Evolutionary conservation across 768 basidiomycete genomes (phyloP).

Genomic region (Boletellus emodensis): DNA sequence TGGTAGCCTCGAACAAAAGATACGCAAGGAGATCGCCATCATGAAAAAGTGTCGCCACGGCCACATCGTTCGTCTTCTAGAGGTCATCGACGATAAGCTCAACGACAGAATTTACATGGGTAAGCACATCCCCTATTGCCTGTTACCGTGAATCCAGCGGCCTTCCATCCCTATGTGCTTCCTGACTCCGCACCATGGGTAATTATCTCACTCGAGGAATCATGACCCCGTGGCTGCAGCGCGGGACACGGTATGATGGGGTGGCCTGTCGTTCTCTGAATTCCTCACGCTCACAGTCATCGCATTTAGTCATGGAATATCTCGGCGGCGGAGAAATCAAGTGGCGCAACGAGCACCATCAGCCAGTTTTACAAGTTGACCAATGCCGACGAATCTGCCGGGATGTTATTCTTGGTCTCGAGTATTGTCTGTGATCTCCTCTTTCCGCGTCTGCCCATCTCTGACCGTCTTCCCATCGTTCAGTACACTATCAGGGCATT

Average conservation of each 20-base stretch:
- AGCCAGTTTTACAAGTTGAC: constrained; percentile 76
- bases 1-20: constrained; percentile 74
- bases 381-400: constrained; percentile 87
- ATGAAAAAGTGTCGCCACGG: constrained; percentile 96
- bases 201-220: constrained; percentile 30
- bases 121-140: constrained; percentile 40
- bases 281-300: constrained; percentile 19
- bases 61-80: constrained; percentile 83
- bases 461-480: constrained; percentile 2
- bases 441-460: constrained; percentile 1
- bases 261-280: constrained; percentile 7
- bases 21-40: constrained; percentile 92
- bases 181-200: constrained; percentile 24
- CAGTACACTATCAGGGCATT: constrained; percentile 96
- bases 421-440: constrained; percentile 71
- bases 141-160: constrained; percentile 10
- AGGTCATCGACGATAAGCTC: constrained; percentile 92
- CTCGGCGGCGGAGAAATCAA: constrained; percentile 93
- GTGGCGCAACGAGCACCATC: constrained; percentile 65
- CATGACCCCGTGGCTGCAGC: constrained; percentile 31
- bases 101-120: constrained; percentile 91
- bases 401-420: constrained; percentile 90
- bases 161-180: constrained; percentile 20
- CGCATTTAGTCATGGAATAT: constrained; percentile 83
- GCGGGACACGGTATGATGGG: constrained; percentile 31